These are phyloP conservation scores for Tuber aestivum DNA, from an alignment of 495 filamentous ascomycete genomes.

Conservation along the genomic window DNA sequence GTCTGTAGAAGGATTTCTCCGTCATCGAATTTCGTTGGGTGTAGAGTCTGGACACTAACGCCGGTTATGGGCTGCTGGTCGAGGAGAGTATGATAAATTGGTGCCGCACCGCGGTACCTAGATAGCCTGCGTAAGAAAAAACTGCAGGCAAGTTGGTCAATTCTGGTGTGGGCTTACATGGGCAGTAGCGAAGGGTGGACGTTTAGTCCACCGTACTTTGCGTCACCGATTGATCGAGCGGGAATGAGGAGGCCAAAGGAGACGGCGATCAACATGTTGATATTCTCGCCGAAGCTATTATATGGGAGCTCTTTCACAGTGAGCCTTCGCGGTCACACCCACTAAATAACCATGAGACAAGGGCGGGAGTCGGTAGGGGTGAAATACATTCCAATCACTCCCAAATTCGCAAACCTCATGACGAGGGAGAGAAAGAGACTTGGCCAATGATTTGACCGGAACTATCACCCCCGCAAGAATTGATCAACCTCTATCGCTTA, in stretches of 20 bases:
- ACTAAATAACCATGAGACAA: neutral
- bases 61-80: slow-evolving; percentile 54
- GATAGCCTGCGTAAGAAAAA: neutral
- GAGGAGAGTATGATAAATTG: slow-evolving; percentile 73
- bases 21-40: slow-evolving; percentile 66
- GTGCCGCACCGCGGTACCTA: slow-evolving; percentile 51
- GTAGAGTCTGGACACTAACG: slow-evolving; percentile 77
- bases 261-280: slow-evolving; percentile 83
- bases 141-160: slow-evolving; percentile 36
- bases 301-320: slow-evolving; percentile 26
- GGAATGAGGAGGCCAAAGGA: slow-evolving; percentile 92
- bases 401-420: slow-evolving; percentile 74
- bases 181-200: slow-evolving; percentile 92
- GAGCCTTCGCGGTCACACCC: slow-evolving; percentile 2
- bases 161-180: slow-evolving; percentile 49
- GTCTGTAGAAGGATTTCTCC: slow-evolving; percentile 66
- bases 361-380: neutral
- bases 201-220: slow-evolving; percentile 82
- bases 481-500: slow-evolving; percentile 15
- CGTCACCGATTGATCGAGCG: slow-evolving; percentile 58
- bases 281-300: slow-evolving; percentile 17
- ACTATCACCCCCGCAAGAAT: slow-evolving; percentile 48
- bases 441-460: slow-evolving; percentile 64
- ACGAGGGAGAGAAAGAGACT: slow-evolving; percentile 57
- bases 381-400: slow-evolving; percentile 61